Conservation (phyloP, 2,329 filamentous ascomycete species). For the Microthyrium microscopicum region DNA sequence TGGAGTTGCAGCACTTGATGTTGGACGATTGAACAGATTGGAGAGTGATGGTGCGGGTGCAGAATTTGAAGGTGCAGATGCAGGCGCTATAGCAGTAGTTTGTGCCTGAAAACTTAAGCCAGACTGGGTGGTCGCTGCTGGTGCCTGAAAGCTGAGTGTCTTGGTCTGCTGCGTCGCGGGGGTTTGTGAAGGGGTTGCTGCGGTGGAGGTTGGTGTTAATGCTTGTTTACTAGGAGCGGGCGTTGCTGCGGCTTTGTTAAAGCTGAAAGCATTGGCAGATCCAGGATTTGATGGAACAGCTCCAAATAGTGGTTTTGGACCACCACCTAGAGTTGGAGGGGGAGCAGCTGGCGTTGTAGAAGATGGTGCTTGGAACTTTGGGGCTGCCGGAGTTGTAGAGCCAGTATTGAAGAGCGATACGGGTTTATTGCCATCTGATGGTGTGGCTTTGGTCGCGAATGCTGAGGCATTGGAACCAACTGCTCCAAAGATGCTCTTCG, state of each 20-base stretch:
- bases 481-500: background rate
- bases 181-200: constrained; percentile 26
- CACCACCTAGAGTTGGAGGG: constrained; percentile 21
- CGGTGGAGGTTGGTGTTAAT: constrained; percentile 30
- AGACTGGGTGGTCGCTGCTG: background rate
- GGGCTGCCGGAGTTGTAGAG: constrained; percentile 7
- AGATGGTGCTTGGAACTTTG: constrained; percentile 7
- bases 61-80: background rate
- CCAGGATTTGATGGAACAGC: no score
- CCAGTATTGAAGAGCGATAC: no score
- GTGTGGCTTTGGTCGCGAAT: constrained; percentile 4
- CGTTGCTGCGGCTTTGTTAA: constrained; percentile 6
- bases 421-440: constrained; percentile 4
- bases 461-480: constrained; percentile 3
- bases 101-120: no score
- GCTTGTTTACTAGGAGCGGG: constrained; percentile 1
- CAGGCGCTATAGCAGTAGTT: background rate
- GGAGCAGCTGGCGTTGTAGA: constrained; percentile 35
- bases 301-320: no score
- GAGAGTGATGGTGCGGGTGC: constrained; percentile 1
- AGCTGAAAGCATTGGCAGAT: no score
- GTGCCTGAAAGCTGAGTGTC: background rate
- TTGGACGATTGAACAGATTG: no score
- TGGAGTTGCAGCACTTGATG: background rate
- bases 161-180: background rate